Percentiles rank a stretch among this genome's conserved stretches.
These are phyloP conservation scores for Pseudoperonospora humuli DNA, from an alignment of 352 stramenopile genomes.

Conservation along the genomic window DNA sequence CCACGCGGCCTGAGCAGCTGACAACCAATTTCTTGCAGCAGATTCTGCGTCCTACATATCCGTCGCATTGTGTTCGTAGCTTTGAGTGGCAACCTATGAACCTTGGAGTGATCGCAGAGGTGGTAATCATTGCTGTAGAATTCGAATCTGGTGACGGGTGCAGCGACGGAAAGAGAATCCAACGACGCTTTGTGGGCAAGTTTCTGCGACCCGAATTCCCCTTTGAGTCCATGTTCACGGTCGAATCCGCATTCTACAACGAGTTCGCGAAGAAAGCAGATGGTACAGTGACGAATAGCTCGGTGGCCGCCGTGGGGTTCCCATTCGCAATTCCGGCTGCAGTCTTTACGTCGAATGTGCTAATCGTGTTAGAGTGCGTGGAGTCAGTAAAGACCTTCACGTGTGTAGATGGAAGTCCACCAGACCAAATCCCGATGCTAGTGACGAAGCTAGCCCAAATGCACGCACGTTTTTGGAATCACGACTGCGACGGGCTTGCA, in stretches of 20 bases:
- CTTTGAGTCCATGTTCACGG: slow-evolving; percentile 72
- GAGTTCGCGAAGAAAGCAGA: slow-evolving; percentile 23
- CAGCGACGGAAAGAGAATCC: slow-evolving; percentile 3
- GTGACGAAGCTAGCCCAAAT: slow-evolving; percentile 54
- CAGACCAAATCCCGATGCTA: slow-evolving; percentile 30
- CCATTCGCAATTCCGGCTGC: slow-evolving; percentile 51
- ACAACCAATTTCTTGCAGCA: slow-evolving; percentile 47
- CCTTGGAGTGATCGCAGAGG: slow-evolving; percentile 70
- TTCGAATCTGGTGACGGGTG: slow-evolving; percentile 13
- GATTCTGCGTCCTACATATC: slow-evolving; percentile 18
- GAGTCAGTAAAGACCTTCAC: slow-evolving; percentile 37
- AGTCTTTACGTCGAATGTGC: slow-evolving; percentile 54
- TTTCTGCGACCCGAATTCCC: slow-evolving; percentile 73
- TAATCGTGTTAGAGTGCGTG: slow-evolving; percentile 69
- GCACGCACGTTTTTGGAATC: slow-evolving; percentile 47
- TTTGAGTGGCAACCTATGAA: slow-evolving; percentile 66
- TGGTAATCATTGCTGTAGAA: slow-evolving; percentile 40
- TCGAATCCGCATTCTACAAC: slow-evolving; percentile 73
- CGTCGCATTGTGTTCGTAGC: slow-evolving; percentile 21
- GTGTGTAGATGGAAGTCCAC: slow-evolving; percentile 60
- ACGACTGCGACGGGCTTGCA: slow-evolving; percentile 39
- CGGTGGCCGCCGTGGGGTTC: slow-evolving; percentile 16
- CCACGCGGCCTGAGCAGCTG: slow-evolving; percentile 30
- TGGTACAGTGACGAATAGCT: slow-evolving; percentile 15
- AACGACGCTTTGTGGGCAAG: slow-evolving; percentile 54